Percentiles rank a stretch among this genome's conserved stretches.
Conservation (phyloP, 345 rosid species). For the Gynandropsis gynandra region DNA sequence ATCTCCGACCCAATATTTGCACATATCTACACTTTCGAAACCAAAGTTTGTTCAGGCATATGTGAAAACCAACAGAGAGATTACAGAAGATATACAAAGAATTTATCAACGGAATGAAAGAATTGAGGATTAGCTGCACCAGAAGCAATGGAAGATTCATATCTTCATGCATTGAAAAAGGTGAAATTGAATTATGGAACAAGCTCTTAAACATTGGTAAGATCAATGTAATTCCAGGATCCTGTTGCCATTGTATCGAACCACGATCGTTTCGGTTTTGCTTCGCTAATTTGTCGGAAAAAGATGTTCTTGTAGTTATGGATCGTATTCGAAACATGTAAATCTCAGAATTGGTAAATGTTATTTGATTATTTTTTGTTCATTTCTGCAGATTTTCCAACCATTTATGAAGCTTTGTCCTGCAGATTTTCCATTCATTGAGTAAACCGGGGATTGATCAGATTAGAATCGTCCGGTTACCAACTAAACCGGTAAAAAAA, state of each 20-base stretch:
- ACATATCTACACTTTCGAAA: slow-evolving; percentile 56
- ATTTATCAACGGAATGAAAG: slow-evolving; percentile 52
- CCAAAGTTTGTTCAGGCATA: slow-evolving; percentile 36
- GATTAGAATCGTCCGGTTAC: background rate
- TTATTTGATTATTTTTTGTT: slow-evolving; percentile 22
- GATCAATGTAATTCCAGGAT: slow-evolving; percentile 75
- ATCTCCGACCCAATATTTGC: slow-evolving; percentile 55
- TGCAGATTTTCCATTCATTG: background rate
- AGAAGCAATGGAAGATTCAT: slow-evolving; percentile 64
- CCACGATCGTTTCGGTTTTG: slow-evolving; percentile 91
- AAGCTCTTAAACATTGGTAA: slow-evolving; percentile 62
- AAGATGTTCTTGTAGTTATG: slow-evolving; percentile 55
- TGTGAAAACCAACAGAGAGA: slow-evolving; percentile 42
- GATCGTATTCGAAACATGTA: slow-evolving; percentile 57
- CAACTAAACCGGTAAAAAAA: background rate
- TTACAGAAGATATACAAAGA: slow-evolving; percentile 31
- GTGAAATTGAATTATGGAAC: slow-evolving; percentile 90
- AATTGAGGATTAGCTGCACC: slow-evolving; percentile 52
- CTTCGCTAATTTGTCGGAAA: slow-evolving; percentile 54
- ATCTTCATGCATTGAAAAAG: slow-evolving; percentile 69
- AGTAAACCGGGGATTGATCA: background rate
- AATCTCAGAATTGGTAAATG: slow-evolving; percentile 46
- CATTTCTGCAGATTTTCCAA: no score
- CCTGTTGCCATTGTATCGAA: slow-evolving; percentile 86
- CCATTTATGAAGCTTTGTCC: background rate